phyloP scores from a whole-genome alignment of 1,284 basidiomycete genomes.

The Melampsora larici-populina region DNA sequence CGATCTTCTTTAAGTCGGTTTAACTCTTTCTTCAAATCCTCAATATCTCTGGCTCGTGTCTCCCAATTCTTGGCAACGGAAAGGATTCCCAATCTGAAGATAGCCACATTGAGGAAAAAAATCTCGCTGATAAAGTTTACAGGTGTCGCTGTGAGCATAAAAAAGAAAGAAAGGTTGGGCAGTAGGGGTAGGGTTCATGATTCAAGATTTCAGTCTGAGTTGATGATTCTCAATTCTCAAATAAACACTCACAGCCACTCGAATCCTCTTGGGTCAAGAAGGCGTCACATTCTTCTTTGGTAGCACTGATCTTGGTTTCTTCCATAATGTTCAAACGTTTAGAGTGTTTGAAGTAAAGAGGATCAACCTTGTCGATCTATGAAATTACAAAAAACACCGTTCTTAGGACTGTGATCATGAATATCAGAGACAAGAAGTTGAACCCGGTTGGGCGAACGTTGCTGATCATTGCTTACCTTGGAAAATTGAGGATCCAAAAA shows the following conservation, averaged over 20 bases:
- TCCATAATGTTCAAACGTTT: slow-evolving; percentile 71
- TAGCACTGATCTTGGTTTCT: slow-evolving; percentile 86
- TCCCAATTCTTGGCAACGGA: slow-evolving; percentile 73
- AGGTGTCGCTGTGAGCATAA: slow-evolving; percentile 48
- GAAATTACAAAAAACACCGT: slow-evolving; percentile 21
- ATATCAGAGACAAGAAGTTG: not conserved
- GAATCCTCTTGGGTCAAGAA: slow-evolving; percentile 61
- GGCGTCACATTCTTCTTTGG: slow-evolving; percentile 71
- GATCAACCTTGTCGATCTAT: slow-evolving; percentile 87
- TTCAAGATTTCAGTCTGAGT: not conserved
- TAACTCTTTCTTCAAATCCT: slow-evolving; percentile 73
- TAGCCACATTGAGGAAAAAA: slow-evolving; percentile 80
- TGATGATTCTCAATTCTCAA: not conserved
- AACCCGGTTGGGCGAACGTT: not conserved
- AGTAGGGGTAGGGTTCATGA: not conserved
- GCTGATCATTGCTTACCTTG: slow-evolving; percentile 62
- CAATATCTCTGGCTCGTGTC: slow-evolving; percentile 67
- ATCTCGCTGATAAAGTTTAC: slow-evolving; percentile 94
- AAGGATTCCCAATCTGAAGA: slow-evolving; percentile 79
- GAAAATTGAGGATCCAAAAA: slow-evolving; percentile 89
- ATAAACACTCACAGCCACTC: not conserved
- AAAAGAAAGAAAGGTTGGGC: not conserved
- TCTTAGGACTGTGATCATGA: not conserved
- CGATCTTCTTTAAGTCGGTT: slow-evolving; percentile 73
- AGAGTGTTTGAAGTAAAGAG: slow-evolving; percentile 71